These are phyloP conservation scores for Fusarium sp. DNA, from an alignment of 2,329 filamentous ascomycete genomes.

Conservation along the genomic window DNA sequence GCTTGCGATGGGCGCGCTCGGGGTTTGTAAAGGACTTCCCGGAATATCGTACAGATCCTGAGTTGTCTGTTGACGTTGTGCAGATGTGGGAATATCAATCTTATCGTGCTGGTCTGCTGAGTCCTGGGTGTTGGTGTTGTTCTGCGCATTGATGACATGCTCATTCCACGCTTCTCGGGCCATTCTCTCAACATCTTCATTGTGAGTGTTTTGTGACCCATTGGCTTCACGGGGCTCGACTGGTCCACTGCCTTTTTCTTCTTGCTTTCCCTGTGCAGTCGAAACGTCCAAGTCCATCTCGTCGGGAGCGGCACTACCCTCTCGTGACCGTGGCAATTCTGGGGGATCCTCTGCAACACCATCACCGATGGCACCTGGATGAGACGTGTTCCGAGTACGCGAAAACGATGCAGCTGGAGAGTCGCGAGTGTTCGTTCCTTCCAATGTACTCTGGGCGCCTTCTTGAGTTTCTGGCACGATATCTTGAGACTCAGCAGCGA, in stretches of 20 bases:
- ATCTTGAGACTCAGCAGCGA: conserved; percentile 32
- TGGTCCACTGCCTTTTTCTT: conserved; percentile 9
- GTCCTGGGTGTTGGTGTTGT: conserved; percentile 30
- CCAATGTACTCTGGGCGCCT: conserved; percentile 23
- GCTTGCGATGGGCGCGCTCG: conserved; percentile 39
- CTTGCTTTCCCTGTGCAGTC: conserved; percentile 17
- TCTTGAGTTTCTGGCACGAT: conserved; percentile 40
- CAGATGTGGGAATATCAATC: conserved; percentile 33
- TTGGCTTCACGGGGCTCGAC: conserved; percentile 18
- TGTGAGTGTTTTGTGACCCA: conserved; percentile 13
- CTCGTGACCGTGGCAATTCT: conserved; percentile 46
- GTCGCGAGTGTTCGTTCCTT: conserved; percentile 12
- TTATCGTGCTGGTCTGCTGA: conserved; percentile 17
- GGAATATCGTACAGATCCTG: conserved; percentile 45
- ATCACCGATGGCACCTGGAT: conserved; percentile 33
- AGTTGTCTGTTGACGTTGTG: conserved; percentile 28
- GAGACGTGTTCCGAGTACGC: conserved; percentile 24
- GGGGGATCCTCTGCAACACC: conserved; percentile 36
- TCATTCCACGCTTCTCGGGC: conserved; percentile 52
- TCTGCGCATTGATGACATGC: conserved; percentile 49
- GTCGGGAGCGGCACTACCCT: conserved; percentile 42
- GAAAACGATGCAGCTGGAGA: conserved; percentile 27
- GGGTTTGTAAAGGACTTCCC: conserved; percentile 35
- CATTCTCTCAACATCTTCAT: conserved; percentile 47
- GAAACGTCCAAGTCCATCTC: conserved; percentile 43